These are phyloP conservation scores for Vanilla planifolia DNA, from an alignment of 106 monocot genomes.

Conservation along the genomic window DNA sequence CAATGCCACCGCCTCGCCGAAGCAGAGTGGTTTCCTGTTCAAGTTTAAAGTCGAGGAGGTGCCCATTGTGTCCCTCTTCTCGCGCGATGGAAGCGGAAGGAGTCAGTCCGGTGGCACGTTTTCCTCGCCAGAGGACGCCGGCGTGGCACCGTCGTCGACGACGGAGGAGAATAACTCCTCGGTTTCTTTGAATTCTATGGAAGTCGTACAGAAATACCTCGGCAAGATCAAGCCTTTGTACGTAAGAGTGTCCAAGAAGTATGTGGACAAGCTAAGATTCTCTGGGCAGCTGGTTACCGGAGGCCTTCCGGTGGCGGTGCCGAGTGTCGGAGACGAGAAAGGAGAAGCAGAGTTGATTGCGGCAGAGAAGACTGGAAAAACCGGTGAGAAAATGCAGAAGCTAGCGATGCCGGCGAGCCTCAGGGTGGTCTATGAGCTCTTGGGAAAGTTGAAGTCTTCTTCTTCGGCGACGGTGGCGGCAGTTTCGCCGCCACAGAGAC, in stretches of 20 bases:
- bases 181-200: conserved; percentile 48
- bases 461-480: conserved; percentile 36
- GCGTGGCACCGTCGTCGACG: not conserved
- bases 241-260: conserved; percentile 18
- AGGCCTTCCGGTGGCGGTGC: not conserved
- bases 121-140: not conserved
- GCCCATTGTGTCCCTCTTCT: conserved; percentile 54
- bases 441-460: conserved; percentile 60
- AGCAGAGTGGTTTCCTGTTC: conserved; percentile 23
- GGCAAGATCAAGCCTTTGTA: conserved; percentile 80
- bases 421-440: conserved; percentile 37
- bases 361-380: conserved; percentile 8
- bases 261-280: conserved; percentile 3
- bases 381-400: too few relatives aligned
- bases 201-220: conserved; percentile 58
- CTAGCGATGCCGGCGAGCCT: conserved; percentile 26
- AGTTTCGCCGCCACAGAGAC: conserved; percentile 12
- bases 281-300: conserved; percentile 20
- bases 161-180: conserved; percentile 20
- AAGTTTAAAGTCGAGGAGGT: conserved; percentile 64
- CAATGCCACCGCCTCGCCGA: conserved; percentile 4
- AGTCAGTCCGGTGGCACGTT: conserved; percentile 16
- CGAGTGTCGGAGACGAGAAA: not conserved
- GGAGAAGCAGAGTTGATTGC: not conserved
- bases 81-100: conserved; percentile 42